A percentile compares a stretch with the other conserved stretches of the same genome.
Evolutionary conservation across 1,284 basidiomycete genomes (phyloP).

Genomic region (Trametes pubescens): DNA sequence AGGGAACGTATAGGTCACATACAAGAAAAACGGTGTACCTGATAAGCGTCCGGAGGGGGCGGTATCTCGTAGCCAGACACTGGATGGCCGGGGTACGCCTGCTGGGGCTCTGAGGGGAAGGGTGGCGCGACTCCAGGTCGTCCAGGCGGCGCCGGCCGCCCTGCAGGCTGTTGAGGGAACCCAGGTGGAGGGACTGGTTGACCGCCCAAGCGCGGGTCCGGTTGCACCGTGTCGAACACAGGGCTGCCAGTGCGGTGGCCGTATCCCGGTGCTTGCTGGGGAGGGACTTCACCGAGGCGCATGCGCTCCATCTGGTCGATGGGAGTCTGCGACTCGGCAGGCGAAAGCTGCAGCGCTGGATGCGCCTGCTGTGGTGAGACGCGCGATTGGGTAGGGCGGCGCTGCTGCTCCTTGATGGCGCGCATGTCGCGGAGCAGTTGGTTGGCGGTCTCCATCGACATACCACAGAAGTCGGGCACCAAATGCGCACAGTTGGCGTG

Average conservation of each 20-base stretch:
- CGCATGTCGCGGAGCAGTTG: constrained; percentile 91
- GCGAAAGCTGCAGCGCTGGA: constrained; percentile 31
- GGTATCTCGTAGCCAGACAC: constrained; percentile 36
- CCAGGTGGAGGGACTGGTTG: constrained; percentile 32
- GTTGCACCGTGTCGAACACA: constrained; percentile 5
- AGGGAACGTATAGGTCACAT: constrained; percentile 8
- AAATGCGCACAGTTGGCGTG: constrained; percentile 98
- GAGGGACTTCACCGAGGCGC: constrained; percentile 50
- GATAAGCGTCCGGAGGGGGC: constrained; percentile 37
- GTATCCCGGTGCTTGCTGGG: constrained; percentile 38
- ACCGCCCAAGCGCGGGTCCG: constrained; percentile 28
- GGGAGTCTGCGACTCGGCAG: constrained; percentile 34
- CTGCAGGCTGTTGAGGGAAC: constrained; percentile 34
- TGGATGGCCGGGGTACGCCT: constrained; percentile 28
- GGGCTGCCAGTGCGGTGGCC: constrained; percentile 36
- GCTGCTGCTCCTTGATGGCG: constrained; percentile 69
- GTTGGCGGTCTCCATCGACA: constrained; percentile 99
- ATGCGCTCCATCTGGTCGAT: constrained; percentile 58
- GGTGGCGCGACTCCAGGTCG: constrained; percentile 34
- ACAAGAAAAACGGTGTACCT: constrained; percentile 31
- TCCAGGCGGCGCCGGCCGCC: constrained; percentile 33
- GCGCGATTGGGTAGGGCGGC: constrained; percentile 39
- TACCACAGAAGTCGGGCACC: constrained; percentile 99
- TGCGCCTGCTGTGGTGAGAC: constrained; percentile 36
- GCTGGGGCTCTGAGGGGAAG: constrained; percentile 41